Base-by-base conservation (phyloP, 345 rosid genomes). In the Hibiscus trionum region DNA sequence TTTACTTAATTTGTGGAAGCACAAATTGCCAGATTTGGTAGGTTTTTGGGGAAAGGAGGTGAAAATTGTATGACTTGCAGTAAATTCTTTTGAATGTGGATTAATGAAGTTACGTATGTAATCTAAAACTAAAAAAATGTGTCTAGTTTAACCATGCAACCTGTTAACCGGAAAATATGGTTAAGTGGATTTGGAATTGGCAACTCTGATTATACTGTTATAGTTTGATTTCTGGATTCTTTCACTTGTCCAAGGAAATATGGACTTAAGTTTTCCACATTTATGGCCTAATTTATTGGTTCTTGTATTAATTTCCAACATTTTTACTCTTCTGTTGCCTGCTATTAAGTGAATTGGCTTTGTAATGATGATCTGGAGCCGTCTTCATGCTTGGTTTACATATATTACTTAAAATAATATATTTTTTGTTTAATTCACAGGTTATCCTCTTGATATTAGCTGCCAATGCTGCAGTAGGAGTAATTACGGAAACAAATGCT, bases 381-480 rank as follows among this genome's bases (percentile, higher is more conserved):
- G 11, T 71, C 55, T 66, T 19, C 42, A 31, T 63, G 58, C 70
- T 73, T 80, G 76, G 31, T 60, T 16, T 69, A 58, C 56, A 60
- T 39, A 1, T 17, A 58, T 76, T 17, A 31, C 62, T 24, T 59
- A 15, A 44, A 67, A 39, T 56, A 31, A 17, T 52, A 73, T 62
- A 66, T 49, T 73, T 78, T 61, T 72, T 72, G 56, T 66, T 35
- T 19, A 53, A 26, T 74, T 52, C 57, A 52, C 86, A 95, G 98
- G 99, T 95, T 59, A 95, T 95, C 79, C 83, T 95, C 65, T 80
- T 95, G 81, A 92, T 95, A 85, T 84, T 95, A 86, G 99, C 98
- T 80, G 99, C 98, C 83, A 95, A 95, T 89, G 98, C 99, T 50
- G 94, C 98, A 1, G 99, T 95, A 10, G 98, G 97, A 59, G 97